Conservation (phyloP, 2,329 filamentous ascomycete genomes). For the Cercospora sojina region DNA sequence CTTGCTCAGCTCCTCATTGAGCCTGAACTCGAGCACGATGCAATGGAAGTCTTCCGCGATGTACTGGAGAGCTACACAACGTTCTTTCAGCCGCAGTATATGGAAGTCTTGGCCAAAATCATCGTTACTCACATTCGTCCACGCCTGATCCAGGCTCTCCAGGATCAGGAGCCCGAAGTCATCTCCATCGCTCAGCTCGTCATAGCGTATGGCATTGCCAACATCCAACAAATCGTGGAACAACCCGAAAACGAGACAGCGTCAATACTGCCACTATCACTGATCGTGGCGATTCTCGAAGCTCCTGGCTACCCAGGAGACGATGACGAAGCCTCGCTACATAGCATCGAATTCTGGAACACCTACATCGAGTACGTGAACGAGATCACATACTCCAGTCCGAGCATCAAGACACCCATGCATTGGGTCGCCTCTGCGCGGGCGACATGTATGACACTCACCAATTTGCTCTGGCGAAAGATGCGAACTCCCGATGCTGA, state of each 20-base stretch:
- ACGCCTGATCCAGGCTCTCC: slow-evolving; percentile 55
- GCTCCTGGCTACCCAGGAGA: slow-evolving; percentile 65
- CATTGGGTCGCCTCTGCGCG: slow-evolving; percentile 61
- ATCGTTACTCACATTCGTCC: slow-evolving; percentile 52
- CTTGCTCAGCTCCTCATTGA: slow-evolving; percentile 62
- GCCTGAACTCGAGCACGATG: slow-evolving; percentile 57
- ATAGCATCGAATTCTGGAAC: slow-evolving; percentile 78
- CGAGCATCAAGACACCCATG: slow-evolving; percentile 41
- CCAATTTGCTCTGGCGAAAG: slow-evolving; percentile 34
- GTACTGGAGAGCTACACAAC: slow-evolving; percentile 63
- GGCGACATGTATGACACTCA: slow-evolving; percentile 58
- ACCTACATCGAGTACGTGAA: slow-evolving; percentile 66
- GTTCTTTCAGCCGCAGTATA: slow-evolving; percentile 61
- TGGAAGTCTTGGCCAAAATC: slow-evolving; percentile 57
- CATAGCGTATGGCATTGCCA: slow-evolving; percentile 67
- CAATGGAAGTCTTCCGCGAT: slow-evolving; percentile 65
- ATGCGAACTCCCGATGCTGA: slow-evolving; percentile 57
- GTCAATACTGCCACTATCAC: slow-evolving; percentile 51
- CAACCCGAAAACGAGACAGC: slow-evolving; percentile 48
- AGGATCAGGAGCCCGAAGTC: slow-evolving; percentile 59
- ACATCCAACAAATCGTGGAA: slow-evolving; percentile 59
- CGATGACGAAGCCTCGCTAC: slow-evolving; percentile 73
- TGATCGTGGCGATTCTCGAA: slow-evolving; percentile 65
- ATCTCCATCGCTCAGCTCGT: slow-evolving; percentile 63
- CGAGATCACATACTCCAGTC: slow-evolving; percentile 56